Conservation (phyloP, 441 rosid genomes). For the Corymbia citriodora region DNA sequence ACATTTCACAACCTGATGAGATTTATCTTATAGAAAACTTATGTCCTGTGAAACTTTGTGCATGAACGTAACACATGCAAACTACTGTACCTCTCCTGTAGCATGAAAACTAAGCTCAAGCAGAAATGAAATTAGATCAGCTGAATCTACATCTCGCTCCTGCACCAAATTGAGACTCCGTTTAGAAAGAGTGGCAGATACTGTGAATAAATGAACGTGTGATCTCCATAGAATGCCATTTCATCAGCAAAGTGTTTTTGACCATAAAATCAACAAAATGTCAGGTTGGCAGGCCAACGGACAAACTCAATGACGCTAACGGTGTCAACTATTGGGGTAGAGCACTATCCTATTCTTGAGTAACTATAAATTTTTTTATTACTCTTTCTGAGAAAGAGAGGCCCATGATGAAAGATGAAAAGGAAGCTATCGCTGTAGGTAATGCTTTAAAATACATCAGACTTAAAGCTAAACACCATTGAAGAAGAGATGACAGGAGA, state of each 20-base stretch:
- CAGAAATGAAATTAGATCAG: conserved; percentile 88
- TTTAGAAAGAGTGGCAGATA: not conserved
- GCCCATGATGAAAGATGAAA: not conserved
- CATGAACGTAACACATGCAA: not conserved
- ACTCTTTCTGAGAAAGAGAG: not conserved
- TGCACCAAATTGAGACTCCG: conserved; percentile 26
- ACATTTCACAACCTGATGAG: not conserved
- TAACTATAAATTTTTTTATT: not conserved
- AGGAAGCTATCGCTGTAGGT: not conserved
- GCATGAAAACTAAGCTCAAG: conserved; percentile 96
- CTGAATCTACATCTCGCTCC: conserved; percentile 82
- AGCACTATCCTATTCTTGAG: not conserved
- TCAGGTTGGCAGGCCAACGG: not conserved
- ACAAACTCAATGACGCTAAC: not conserved
- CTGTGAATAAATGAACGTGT: not conserved
- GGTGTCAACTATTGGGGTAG: not conserved
- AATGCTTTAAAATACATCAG: not conserved
- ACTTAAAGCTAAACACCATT: not conserved
- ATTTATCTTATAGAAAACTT: not conserved
- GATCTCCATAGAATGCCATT: not conserved
- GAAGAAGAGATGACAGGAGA: not conserved
- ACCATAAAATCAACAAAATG: not conserved
- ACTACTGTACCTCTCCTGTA: conserved; percentile 65
- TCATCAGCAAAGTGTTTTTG: not conserved
- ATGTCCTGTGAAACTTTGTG: not conserved